A percentile compares a stretch with the other conserved stretches of the same genome.
These are phyloP conservation scores for Citrullus colocynthis DNA, from an alignment of 306 rosid genomes.

Conservation along the genomic window DNA sequence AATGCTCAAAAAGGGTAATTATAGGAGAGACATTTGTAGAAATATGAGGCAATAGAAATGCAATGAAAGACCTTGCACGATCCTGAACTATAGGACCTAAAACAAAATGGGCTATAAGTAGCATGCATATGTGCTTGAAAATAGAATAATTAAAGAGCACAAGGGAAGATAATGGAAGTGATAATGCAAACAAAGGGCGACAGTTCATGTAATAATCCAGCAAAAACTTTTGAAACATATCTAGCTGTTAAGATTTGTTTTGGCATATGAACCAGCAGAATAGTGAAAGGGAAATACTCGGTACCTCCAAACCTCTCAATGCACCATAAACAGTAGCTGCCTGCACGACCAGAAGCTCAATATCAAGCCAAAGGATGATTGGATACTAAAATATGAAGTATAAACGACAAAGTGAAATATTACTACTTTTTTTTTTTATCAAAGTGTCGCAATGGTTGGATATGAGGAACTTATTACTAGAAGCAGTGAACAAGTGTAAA, in stretches of 20 bases:
- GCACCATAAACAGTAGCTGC: slow-evolving; percentile 51
- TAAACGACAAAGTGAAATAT: not conserved
- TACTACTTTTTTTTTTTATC: not conserved
- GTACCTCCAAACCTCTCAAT: slow-evolving; percentile 50
- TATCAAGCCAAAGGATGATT: not conserved
- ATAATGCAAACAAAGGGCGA: not conserved
- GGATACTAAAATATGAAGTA: not conserved
- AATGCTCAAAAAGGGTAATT: not conserved
- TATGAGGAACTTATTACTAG: not conserved
- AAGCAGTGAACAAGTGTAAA: not conserved
- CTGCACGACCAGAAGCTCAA: slow-evolving; percentile 20
- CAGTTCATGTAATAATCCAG: not conserved
- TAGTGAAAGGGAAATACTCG: not conserved
- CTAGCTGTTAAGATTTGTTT: not conserved
- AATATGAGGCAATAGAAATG: not conserved
- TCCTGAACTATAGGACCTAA: not conserved
- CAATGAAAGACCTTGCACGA: not conserved
- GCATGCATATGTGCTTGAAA: not conserved
- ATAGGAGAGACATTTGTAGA: not conserved
- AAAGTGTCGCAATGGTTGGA: not conserved
- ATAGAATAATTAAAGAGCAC: not conserved
- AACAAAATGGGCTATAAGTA: not conserved
- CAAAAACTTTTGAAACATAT: not conserved
- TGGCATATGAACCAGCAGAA: not conserved
- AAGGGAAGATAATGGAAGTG: not conserved